Conservation (phyloP, 192 early-diverging fungal species). For the Borealophlyctis nickersoniae region DNA sequence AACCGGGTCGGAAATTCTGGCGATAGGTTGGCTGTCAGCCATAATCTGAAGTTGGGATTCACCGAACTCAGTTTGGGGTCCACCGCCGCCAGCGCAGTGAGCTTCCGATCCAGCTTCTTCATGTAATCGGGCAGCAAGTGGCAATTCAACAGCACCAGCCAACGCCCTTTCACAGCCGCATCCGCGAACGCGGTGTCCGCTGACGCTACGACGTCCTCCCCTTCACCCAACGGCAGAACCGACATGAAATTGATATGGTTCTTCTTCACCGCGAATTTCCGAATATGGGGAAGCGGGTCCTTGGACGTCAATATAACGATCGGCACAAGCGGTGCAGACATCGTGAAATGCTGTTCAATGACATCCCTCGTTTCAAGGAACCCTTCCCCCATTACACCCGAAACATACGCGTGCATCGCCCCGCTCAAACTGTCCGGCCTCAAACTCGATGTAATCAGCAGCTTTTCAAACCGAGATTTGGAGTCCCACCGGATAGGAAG, state of each 20-base stretch:
- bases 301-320: conserved; percentile 5
- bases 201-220: background rate
- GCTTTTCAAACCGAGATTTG: conserved; percentile 19
- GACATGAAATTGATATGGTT: background rate
- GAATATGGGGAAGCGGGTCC: conserved; percentile 2
- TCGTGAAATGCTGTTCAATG: background rate
- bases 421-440: conserved; percentile 25
- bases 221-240: conserved; percentile 1
- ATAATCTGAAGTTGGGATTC: conserved; percentile 21
- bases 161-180: conserved; percentile 20
- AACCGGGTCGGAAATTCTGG: background rate
- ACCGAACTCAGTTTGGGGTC: background rate
- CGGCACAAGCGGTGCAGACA: background rate
- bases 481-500: conserved; percentile 30
- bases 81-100: background rate
- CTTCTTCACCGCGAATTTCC: conserved; percentile 8
- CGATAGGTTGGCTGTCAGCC: conserved; percentile 9
- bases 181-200: conserved; percentile 4
- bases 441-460: conserved; percentile 21
- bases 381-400: conserved; percentile 10
- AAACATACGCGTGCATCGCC: conserved; percentile 23
- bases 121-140: background rate
- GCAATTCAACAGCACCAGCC: conserved; percentile 11
- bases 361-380: conserved; percentile 2
- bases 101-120: background rate